Evolutionary conservation across 768 basidiomycete genomes (phyloP).

Genomic region (Trametes elegans): DNA sequence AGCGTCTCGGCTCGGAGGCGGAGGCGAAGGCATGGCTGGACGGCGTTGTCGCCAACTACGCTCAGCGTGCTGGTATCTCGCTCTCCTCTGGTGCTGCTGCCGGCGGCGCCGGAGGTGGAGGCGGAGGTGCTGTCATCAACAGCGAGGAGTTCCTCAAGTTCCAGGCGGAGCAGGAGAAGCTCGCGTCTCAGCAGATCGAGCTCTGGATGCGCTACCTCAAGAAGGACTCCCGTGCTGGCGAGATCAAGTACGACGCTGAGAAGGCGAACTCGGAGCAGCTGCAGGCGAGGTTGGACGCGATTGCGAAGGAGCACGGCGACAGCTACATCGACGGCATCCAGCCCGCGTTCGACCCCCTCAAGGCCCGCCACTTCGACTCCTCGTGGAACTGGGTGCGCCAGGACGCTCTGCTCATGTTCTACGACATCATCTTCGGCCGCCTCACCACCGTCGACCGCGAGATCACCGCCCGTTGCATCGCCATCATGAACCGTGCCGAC

Average conservation of each 20-base stretch:
- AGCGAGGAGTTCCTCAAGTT: slow-evolving; percentile 98
- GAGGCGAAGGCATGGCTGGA: slow-evolving; percentile 97
- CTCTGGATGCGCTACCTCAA: slow-evolving; percentile 96
- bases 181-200: slow-evolving; percentile 91
- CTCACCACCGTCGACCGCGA: slow-evolving; percentile 93
- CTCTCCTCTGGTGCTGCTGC: slow-evolving; percentile 67
- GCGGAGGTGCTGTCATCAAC: slow-evolving; percentile 88
- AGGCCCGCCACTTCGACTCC: slow-evolving; percentile 97
- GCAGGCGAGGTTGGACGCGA: slow-evolving; percentile 85
- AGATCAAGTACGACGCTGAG: slow-evolving; percentile 84
- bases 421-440: slow-evolving; percentile 96
- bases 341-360: slow-evolving; percentile 90
- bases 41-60: slow-evolving; percentile 77
- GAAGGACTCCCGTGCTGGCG: slow-evolving; percentile 90
- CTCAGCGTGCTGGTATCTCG: slow-evolving; percentile 84
- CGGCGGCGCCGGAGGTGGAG: slow-evolving; percentile 57
- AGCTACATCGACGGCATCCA: slow-evolving; percentile 92
- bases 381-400: slow-evolving; percentile 99
- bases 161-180: slow-evolving; percentile 88
- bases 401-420: slow-evolving; percentile 94
- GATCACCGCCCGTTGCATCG: slow-evolving; percentile 95
- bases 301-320: slow-evolving; percentile 91
- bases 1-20: slow-evolving; percentile 85
- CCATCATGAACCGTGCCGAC: slow-evolving; percentile 96
- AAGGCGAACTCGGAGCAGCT: slow-evolving; percentile 69